Evolutionary conservation across 352 stramenopile genomes (phyloP).

Genomic region (Phytophthora aleatoria): DNA sequence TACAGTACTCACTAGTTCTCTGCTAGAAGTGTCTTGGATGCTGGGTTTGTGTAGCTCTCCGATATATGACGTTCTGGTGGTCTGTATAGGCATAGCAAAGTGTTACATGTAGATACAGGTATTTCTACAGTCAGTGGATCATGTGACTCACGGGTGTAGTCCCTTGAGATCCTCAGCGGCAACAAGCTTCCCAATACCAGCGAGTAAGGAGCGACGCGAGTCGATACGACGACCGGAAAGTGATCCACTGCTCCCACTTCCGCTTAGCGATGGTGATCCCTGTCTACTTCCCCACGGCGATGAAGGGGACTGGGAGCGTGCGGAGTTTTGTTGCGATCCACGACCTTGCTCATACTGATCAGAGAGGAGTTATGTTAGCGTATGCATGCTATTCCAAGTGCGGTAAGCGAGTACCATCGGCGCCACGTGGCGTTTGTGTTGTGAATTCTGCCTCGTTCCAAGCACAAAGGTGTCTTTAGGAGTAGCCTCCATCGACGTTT

Average conservation of each 20-base stretch:
- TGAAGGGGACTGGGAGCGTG: slow-evolving; percentile 19
- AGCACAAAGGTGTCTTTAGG: slow-evolving; percentile 50
- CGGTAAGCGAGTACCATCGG: slow-evolving; percentile 45
- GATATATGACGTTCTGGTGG: slow-evolving; percentile 54
- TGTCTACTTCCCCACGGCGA: slow-evolving; percentile 10
- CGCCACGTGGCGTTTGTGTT: slow-evolving; percentile 67
- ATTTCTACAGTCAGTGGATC: background rate
- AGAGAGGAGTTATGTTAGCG: background rate
- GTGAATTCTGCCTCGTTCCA: slow-evolving; percentile 55
- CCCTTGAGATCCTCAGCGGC: slow-evolving; percentile 54
- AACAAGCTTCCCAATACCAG: slow-evolving; percentile 77
- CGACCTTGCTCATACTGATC: slow-evolving; percentile 34
- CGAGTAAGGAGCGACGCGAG: slow-evolving; percentile 67
- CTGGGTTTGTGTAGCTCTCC: slow-evolving; percentile 55
- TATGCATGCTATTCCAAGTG: background rate
- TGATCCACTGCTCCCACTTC: slow-evolving; percentile 36
- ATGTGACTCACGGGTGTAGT: slow-evolving; percentile 40
- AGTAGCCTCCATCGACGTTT: slow-evolving; percentile 60
- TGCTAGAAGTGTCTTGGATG: slow-evolving; percentile 59
- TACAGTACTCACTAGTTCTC: slow-evolving; percentile 74
- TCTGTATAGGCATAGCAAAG: slow-evolving; percentile 16
- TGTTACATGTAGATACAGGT: background rate
- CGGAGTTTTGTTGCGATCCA: slow-evolving; percentile 17
- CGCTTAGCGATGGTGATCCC: slow-evolving; percentile 20
- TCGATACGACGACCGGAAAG: slow-evolving; percentile 53